Conservation (phyloP, 768 basidiomycete genomes). For the Boletus subcaerulescens region DNA sequence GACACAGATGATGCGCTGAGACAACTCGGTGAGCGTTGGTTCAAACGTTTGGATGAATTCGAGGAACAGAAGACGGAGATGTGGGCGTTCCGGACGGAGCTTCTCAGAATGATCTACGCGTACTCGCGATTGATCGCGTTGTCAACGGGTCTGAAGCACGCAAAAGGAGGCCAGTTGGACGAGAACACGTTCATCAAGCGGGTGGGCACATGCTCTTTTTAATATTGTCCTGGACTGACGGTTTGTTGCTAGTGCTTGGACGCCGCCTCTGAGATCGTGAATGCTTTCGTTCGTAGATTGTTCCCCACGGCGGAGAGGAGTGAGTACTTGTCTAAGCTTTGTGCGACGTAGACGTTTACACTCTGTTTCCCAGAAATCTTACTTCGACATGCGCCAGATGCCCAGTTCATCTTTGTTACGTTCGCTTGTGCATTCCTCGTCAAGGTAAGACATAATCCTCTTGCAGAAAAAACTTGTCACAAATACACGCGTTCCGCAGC, state of each 20-base stretch:
- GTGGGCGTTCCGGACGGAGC: constrained; percentile 57
- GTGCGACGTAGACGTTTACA: neutral
- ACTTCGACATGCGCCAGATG: constrained; percentile 73
- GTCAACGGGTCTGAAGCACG: constrained; percentile 77
- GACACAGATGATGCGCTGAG: constrained; percentile 71
- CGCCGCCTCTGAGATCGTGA: constrained; percentile 65
- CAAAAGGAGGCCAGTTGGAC: constrained; percentile 51
- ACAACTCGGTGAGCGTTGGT: constrained; percentile 54
- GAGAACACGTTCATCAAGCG: constrained; percentile 66
- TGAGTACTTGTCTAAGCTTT: constrained; percentile 28
- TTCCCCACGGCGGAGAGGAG: constrained; percentile 51
- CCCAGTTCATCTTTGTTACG: constrained; percentile 74
- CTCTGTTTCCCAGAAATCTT: constrained; percentile 41
- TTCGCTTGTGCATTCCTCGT: constrained; percentile 83
- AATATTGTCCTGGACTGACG: neutral
- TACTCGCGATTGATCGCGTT: constrained; percentile 68
- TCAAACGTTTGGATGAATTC: constrained; percentile 43
- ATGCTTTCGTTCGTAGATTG: constrained; percentile 56
- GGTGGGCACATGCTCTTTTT: constrained; percentile 39
- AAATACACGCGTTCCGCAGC: constrained; percentile 35
- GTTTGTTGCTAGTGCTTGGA: constrained; percentile 50
- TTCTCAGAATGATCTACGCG: constrained; percentile 61
- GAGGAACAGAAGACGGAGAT: constrained; percentile 51
- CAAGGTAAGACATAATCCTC: constrained; percentile 46
- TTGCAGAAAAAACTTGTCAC: neutral